Evolutionary conservation across 2,329 filamentous ascomycete genomes (phyloP).

Genomic region (Leptographium procerum): DNA sequence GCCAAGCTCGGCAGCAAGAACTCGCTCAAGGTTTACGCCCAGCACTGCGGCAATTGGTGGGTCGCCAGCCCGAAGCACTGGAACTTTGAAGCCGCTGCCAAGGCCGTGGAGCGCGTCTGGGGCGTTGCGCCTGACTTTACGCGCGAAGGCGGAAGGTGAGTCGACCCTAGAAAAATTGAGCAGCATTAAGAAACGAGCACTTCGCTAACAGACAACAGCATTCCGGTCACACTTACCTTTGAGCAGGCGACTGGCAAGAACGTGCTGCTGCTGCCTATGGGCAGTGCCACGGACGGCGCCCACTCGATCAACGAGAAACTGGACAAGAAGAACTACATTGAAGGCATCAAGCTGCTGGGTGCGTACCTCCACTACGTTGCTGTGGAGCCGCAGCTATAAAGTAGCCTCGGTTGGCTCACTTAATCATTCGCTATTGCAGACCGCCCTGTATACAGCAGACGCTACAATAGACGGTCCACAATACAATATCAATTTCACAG

Average conservation of each 20-base stretch:
- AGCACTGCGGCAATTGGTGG: slow-evolving; percentile 98
- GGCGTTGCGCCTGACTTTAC: slow-evolving; percentile 90
- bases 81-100: slow-evolving; percentile 92
- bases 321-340: slow-evolving; percentile 94
- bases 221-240: slow-evolving; percentile 93
- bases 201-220: slow-evolving; percentile 39
- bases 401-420: no score
- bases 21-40: slow-evolving; percentile 65
- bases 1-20: slow-evolving; percentile 88
- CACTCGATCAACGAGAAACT: slow-evolving; percentile 99
- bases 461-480: no score
- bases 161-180: no score
- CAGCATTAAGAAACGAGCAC: no score
- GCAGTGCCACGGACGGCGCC: slow-evolving; percentile 88
- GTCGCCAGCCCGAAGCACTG: slow-evolving; percentile 95
- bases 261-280: slow-evolving; percentile 90
- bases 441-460: no score
- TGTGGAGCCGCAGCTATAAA: slow-evolving; percentile 54
- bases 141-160: slow-evolving; percentile 77
- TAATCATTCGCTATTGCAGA: no score
- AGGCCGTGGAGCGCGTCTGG: slow-evolving; percentile 94
- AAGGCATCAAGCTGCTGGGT: slow-evolving; percentile 90
- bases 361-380: slow-evolving; percentile 95
- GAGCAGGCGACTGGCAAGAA: slow-evolving; percentile 98
- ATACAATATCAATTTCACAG: no score